Evolutionary conservation across 116 monocot species (phyloP).

Genomic region (Papilionanthe hybrid): DNA sequence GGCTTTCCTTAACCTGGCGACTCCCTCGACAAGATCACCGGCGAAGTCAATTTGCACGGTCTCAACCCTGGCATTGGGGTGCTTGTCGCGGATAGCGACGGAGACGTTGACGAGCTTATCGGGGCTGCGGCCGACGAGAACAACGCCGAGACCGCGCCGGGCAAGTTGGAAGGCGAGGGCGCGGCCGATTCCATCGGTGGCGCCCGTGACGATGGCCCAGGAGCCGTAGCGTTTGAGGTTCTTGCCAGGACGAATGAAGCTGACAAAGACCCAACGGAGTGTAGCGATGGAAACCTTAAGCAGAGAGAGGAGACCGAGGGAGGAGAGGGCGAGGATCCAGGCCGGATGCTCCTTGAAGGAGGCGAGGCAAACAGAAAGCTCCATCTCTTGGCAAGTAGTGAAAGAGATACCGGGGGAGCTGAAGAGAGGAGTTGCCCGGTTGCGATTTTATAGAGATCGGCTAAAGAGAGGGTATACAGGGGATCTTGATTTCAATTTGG

Average conservation of each 20-base stretch:
- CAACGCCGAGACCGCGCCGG: constrained; percentile 41
- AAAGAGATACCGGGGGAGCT: neutral
- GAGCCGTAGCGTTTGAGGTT: constrained; percentile 61
- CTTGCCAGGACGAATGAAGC: constrained; percentile 70
- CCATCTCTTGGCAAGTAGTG: constrained; percentile 12
- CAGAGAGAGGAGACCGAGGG: constrained; percentile 38
- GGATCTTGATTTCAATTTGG: neutral
- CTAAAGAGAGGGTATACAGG: too few species aligned
- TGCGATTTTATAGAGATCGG: neutral
- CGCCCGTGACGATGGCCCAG: constrained; percentile 86
- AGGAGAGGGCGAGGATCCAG: constrained; percentile 31
- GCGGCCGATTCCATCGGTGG: constrained; percentile 85
- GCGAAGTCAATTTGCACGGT: constrained; percentile 63
- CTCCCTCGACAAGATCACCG: constrained; percentile 41
- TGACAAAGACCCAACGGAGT: constrained; percentile 45
- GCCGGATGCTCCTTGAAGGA: constrained; percentile 28
- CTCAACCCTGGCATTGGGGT: constrained; percentile 21
- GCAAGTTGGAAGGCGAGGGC: constrained; percentile 75
- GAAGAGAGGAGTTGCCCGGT: neutral
- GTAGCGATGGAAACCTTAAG: constrained; percentile 17
- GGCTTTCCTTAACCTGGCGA: constrained; percentile 35
- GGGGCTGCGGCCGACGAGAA: constrained; percentile 77
- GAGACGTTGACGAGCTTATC: constrained; percentile 51
- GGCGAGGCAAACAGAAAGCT: constrained; percentile 9
- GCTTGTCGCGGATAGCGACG: constrained; percentile 25